phyloP scores from a whole-genome alignment of 495 filamentous ascomycete species.

The Aspergillus saccharolyticus region DNA sequence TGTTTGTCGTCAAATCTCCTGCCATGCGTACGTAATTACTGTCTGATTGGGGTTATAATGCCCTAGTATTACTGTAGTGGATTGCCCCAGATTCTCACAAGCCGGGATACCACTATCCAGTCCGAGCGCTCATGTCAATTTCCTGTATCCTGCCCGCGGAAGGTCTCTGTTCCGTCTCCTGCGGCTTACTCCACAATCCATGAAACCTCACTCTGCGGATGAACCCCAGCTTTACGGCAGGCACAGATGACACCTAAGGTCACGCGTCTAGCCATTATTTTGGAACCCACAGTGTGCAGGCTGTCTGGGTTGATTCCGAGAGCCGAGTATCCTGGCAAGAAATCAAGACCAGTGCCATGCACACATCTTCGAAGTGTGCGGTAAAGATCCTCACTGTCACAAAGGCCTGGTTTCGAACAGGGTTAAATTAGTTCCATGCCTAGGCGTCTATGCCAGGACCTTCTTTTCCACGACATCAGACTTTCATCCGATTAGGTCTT shows the following conservation, averaged over 20 bases:
- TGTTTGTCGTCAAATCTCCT: not conserved
- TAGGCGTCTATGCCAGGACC: too few species aligned
- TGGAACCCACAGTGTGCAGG: not conserved
- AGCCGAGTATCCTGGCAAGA: not conserved
- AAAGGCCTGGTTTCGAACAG: too few species aligned
- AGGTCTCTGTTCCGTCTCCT: not conserved
- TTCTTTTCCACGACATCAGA: too few species aligned
- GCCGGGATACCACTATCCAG: not conserved
- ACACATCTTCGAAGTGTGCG: too few species aligned
- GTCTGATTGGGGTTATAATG: not conserved
- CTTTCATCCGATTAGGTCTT: too few species aligned
- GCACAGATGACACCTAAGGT: not conserved
- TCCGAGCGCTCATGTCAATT: too few species aligned
- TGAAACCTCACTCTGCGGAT: not conserved
- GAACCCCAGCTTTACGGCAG: not conserved
- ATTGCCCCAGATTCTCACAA: not conserved
- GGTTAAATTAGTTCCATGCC: too few species aligned
- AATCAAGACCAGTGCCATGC: too few species aligned
- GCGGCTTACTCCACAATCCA: not conserved
- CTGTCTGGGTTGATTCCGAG: too few species aligned
- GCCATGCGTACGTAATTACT: not conserved
- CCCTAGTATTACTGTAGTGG: not conserved
- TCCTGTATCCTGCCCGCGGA: not conserved
- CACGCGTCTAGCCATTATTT: not conserved
- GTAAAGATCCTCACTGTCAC: too few species aligned